Base-by-base conservation (phyloP, 2,329 filamentous ascomycete genomes). In the Epichloe gansuensis region DNA sequence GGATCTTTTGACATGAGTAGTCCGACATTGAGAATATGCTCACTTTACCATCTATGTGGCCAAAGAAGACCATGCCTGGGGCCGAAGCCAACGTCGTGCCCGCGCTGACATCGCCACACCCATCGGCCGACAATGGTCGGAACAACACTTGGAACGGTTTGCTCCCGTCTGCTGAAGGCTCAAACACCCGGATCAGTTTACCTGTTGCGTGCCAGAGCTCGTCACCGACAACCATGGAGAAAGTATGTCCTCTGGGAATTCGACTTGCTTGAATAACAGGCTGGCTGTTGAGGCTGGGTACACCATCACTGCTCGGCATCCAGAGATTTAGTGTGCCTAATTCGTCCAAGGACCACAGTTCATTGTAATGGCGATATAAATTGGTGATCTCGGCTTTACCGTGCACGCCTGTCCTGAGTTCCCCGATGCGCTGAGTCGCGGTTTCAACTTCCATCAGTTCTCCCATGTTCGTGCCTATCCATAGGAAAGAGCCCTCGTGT, bases 321-420 rank as follows among this genome's bases (percentile, higher is more conserved):
- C 93, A 98, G 5, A 97, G 80, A 58, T 89, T 83, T 13, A 98
- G 72, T 46, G 86, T 87, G 11, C 93, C 93, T 46, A 86, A 82
- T 57, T 96, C 91, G 64, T 97, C 93, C 47, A 98, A 68, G 0
- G 91, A 91, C 93, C 93, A 98, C 65, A 98, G 80, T 62, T 96
- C 88, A 59, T 89, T 88, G 56, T 82, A 85, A 66, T 94, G 86
- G 41, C 93, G 82, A 63, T 88, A 86, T 43, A 98, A 95, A 60
- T 83, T 88, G 57, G 88, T 80, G 49, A 98, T 79, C 59, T 95
- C 88, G 56, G 82, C 78, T 43, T 88, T 82, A 7, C 83, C 81
- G 61, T 97, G 93, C 2, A 87, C 86, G 49, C 76, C 82, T 2
- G 78, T 71, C 60, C 86, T 88, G 17, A 78, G 85, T 31, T 78